Percentiles rank a stretch among this genome's conserved stretches.
Conservation (phyloP, 108 stramenopile genomes). For the Licmophora abbreviata region DNA sequence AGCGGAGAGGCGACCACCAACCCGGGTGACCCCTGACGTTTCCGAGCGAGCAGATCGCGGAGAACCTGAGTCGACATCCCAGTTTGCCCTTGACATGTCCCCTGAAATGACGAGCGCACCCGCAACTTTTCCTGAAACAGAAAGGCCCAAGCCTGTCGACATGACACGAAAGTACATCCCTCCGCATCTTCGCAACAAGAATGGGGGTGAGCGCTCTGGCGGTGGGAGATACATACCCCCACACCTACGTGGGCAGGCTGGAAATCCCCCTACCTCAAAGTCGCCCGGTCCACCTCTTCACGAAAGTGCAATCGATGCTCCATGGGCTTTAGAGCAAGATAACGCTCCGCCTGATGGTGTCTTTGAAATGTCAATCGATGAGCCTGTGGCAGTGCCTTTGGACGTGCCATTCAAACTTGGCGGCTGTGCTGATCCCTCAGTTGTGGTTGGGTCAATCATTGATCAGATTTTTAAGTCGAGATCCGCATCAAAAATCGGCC, state of each 20-base stretch:
- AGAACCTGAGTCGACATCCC: no score
- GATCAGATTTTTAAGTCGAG: conserved; percentile 45
- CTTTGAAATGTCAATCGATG: conserved; percentile 4
- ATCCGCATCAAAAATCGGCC: conserved; percentile 39
- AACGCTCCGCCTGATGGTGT: conserved; percentile 5
- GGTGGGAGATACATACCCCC: not conserved
- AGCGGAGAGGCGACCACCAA: no score
- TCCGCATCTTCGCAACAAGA: conserved; percentile 36
- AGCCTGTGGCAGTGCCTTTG: no score
- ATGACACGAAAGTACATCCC: conserved; percentile 32
- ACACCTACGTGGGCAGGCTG: not conserved
- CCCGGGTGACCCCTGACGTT: no score
- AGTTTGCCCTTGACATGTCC: no score
- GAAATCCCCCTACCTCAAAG: not conserved
- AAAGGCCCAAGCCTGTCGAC: not conserved
- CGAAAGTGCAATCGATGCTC: not conserved
- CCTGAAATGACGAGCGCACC: no score
- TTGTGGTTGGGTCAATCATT: conserved; percentile 48
- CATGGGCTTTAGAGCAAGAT: conserved; percentile 1
- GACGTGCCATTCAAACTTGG: conserved; percentile 34
- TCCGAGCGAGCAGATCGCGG: no score
- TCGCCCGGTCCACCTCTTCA: not conserved
- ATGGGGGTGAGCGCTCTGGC: not conserved
- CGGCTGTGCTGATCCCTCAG: conserved; percentile 73
- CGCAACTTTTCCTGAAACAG: conserved; percentile 12